These are phyloP conservation scores for Wickerhamiella lipophila DNA, from an alignment of 805 yeast genomes.

Conservation along the genomic window DNA sequence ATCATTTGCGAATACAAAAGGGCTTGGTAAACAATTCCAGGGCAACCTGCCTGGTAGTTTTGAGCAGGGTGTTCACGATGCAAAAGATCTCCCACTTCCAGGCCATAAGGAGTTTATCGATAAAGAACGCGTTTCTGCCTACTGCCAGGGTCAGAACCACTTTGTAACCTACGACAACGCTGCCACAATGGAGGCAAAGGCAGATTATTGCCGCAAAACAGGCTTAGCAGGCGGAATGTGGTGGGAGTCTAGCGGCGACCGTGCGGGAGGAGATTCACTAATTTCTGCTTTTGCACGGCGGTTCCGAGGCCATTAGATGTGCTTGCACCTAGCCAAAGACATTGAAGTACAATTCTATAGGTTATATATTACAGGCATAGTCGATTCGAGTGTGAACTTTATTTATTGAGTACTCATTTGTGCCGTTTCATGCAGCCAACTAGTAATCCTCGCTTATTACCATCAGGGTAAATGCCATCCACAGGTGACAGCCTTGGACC, in stretches of 20 bases:
- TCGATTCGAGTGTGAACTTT: too few relatives aligned
- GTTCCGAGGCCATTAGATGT: background rate
- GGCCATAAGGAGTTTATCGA: slow-evolving; percentile 42
- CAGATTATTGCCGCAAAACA: slow-evolving; percentile 38
- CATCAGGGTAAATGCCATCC: background rate
- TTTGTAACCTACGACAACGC: slow-evolving; percentile 57
- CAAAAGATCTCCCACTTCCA: slow-evolving; percentile 40
- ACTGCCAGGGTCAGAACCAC: slow-evolving; percentile 31
- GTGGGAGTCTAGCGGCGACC: slow-evolving; percentile 89
- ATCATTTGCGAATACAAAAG: slow-evolving; percentile 34
- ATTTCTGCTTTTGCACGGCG: slow-evolving; percentile 17
- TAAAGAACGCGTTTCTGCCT: slow-evolving; percentile 40
- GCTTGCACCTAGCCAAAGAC: background rate
- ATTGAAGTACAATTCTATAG: background rate
- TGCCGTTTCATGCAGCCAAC: too few relatives aligned
- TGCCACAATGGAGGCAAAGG: slow-evolving; percentile 43
- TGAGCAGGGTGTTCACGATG: slow-evolving; percentile 41
- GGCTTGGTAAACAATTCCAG: slow-evolving; percentile 33
- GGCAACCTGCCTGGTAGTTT: slow-evolving; percentile 34
- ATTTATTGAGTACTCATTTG: too few relatives aligned
- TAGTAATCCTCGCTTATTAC: background rate
- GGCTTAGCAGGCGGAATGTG: slow-evolving; percentile 76
- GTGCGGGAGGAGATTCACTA: slow-evolving; percentile 20
- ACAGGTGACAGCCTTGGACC: background rate
- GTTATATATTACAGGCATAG: too few relatives aligned